Evolutionary conservation across 352 stramenopile species (phyloP).

Genomic region (Globisporangium spinosum): DNA sequence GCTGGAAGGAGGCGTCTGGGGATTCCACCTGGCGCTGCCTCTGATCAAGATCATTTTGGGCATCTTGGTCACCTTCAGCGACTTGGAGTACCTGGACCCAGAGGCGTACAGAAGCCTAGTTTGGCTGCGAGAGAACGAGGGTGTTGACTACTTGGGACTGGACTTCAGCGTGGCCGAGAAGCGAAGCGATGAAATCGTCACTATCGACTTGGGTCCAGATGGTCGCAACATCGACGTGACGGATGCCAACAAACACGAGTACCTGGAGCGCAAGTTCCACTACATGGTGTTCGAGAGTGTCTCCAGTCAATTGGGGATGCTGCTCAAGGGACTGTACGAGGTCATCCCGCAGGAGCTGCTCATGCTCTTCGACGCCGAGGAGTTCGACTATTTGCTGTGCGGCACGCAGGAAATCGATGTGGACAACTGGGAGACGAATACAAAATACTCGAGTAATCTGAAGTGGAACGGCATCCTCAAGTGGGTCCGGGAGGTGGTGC

Average conservation of each 20-base stretch:
- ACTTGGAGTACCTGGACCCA: conserved; percentile 66
- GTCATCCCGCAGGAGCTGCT: conserved; percentile 88
- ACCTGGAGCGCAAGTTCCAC: conserved; percentile 80
- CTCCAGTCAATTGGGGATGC: conserved; percentile 55
- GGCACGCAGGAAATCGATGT: conserved; percentile 92
- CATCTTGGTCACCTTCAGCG: conserved; percentile 40
- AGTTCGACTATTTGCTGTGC: conserved; percentile 93
- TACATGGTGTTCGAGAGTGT: conserved; percentile 90
- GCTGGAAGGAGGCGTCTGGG: neutral
- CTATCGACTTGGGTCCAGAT: conserved; percentile 38
- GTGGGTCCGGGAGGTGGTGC: neutral
- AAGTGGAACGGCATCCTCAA: neutral
- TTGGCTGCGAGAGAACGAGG: conserved; percentile 20
- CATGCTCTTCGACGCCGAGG: conserved; percentile 93
- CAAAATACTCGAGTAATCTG: conserved; percentile 17
- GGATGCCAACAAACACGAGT: conserved; percentile 91
- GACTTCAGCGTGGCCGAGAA: conserved; percentile 22
- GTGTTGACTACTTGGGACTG: conserved; percentile 21
- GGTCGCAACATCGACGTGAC: conserved; percentile 69
- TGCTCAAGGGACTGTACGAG: conserved; percentile 92
- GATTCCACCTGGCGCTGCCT: conserved; percentile 1
- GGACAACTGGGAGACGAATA: conserved; percentile 91
- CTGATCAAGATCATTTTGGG: conserved; percentile 1
- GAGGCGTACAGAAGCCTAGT: conserved; percentile 24
- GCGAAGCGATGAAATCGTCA: neutral